A percentile compares a stretch with the other conserved stretches of the same genome.
Conservation (phyloP, 2,329 filamentous ascomycete species). For the Emergomyces orientalis region DNA sequence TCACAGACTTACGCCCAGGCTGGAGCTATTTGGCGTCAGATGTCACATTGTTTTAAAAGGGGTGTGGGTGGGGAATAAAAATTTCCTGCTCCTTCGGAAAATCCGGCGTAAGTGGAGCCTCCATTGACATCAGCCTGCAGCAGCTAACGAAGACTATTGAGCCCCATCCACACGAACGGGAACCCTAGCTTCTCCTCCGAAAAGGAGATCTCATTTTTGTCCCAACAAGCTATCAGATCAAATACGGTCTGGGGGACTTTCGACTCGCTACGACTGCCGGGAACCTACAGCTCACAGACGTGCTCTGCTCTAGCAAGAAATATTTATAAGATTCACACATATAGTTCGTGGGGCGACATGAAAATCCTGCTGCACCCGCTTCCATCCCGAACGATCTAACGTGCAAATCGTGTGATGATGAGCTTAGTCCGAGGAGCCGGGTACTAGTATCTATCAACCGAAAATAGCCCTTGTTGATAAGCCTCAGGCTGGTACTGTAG, state of each 20-base stretch:
- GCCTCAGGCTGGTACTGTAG: neutral
- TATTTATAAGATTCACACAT: neutral
- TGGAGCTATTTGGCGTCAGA: neutral
- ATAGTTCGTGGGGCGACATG: neutral
- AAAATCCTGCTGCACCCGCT: neutral
- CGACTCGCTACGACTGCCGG: too few species aligned
- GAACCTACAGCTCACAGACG: neutral
- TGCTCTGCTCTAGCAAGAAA: neutral
- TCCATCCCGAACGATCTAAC: neutral
- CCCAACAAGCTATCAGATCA: neutral
- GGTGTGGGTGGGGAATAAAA: neutral
- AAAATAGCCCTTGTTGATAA: neutral
- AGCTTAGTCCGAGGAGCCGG: neutral
- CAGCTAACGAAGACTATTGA: slow-evolving; percentile 4
- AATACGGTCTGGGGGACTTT: neutral
- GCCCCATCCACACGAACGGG: neutral
- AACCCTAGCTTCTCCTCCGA: neutral
- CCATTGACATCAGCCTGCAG: slow-evolving; percentile 5
- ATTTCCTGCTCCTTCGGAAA: neutral
- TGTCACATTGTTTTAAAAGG: neutral
- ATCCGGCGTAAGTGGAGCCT: neutral
- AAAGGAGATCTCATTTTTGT: neutral
- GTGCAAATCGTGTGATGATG: neutral
- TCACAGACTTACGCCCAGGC: neutral
- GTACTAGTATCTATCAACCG: neutral